Evolutionary conservation across 192 early-diverging fungal species (phyloP).

Genomic region (Rhizophlyctis rosea): DNA sequence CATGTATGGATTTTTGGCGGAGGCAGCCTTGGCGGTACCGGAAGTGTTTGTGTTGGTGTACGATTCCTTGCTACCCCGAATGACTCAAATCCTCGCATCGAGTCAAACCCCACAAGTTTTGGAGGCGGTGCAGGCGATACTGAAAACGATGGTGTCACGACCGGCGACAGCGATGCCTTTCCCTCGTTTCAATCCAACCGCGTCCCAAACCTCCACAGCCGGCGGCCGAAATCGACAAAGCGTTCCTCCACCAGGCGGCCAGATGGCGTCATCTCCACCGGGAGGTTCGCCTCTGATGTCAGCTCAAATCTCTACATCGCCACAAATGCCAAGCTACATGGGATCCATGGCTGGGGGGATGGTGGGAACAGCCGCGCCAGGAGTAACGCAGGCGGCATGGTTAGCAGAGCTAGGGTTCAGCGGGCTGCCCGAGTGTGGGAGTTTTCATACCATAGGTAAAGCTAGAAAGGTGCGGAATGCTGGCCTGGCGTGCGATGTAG

Average conservation of each 20-base stretch:
- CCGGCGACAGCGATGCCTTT: slow-evolving; percentile 9
- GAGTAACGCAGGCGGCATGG: background rate
- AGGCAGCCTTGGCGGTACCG: slow-evolving; percentile 68
- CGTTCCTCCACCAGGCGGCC: background rate
- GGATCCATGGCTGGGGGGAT: background rate
- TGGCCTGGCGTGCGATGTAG: slow-evolving; percentile 22
- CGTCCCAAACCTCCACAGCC: background rate
- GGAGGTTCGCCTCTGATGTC: background rate
- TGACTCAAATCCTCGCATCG: slow-evolving; percentile 66
- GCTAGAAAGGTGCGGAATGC: slow-evolving; percentile 23
- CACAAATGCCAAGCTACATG: background rate
- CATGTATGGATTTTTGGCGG: slow-evolving; percentile 73
- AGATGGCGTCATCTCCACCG: background rate
- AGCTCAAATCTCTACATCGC: background rate
- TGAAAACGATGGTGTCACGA: slow-evolving; percentile 58
- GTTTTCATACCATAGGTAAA: slow-evolving; percentile 3
- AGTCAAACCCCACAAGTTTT: slow-evolving; percentile 63
- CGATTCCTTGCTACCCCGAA: slow-evolving; percentile 67
- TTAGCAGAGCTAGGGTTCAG: slow-evolving; percentile 17
- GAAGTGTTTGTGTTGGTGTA: slow-evolving; percentile 72
- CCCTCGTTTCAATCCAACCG: slow-evolving; percentile 7
- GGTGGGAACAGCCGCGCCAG: background rate
- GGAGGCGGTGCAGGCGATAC: slow-evolving; percentile 69
- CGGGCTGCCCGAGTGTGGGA: slow-evolving; percentile 22
- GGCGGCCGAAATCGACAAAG: background rate